Evolutionary conservation across 176 grass and related monocot genomes (phyloP), one percentile per base, ranked within the genome.

Genomic region (Puccinellia tenuiflora): DNA sequence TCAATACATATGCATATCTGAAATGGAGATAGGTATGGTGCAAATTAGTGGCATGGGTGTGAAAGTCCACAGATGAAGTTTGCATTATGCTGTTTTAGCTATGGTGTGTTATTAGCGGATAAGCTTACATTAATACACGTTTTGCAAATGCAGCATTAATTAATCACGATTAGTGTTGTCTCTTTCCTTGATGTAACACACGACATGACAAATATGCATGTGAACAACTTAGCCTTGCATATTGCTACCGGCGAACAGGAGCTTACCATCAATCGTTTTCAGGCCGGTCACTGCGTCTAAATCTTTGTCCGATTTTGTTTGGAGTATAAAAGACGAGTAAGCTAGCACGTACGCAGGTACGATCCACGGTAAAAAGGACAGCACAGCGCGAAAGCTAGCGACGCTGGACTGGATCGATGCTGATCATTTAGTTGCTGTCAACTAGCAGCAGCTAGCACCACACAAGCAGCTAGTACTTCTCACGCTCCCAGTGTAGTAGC

Each of bases 351-450:
- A n/a, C n/a, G 66, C 40, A 73, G 15, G 29, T 64, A 64, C 40
- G 67, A 73, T 30, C 26, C 63, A 39, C 33, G 51, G 84, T 42
- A 45, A 81, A 81, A 86, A 86, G 77, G 77, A 81, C 78, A 42
- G 46, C 46, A 43, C 69, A 71, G 42, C 78, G 57, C 78, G 59
- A 87, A 75, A 81, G 85, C 85, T 60, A 79, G 83, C 75, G 83
- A 72, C 75, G 65, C 75, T 78, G 47, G 39, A 6, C 75, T 78
- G 47, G 39, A 6, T 38, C 3, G 3, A 21, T 28, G 39, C 40
- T 72, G n/a, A 66, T 81, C 78, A 81, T 75, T 87, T 81, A 76
- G 78, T 35, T 25, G 57, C 33, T 56, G 57, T 34, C 22, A 81
- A 67, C 43, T 18, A 81, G 78, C 57, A 59, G n/a, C 55, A 59